Evolutionary conservation across 257 asterid species (phyloP), one percentile per base, ranked within the genome.

Genomic region (Cynanchum wilfordii): DNA sequence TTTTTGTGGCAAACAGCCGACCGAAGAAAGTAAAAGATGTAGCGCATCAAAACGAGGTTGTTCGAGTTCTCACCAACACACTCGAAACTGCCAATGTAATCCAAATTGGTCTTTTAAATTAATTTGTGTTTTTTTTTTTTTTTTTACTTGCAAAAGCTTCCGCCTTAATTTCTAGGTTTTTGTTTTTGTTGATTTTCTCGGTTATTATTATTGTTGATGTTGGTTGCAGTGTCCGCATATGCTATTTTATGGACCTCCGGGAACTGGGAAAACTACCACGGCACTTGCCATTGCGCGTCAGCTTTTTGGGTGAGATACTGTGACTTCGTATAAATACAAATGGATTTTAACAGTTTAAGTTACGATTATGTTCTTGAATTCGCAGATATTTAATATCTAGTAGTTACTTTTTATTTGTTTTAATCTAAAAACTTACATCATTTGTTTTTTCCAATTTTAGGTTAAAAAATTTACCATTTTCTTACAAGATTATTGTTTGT

Each of bases 191-290:
- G 27, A 16, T 2, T 49, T 66, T 75, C 20, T 10, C 52, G 15
- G 52, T 70, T 56, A 20, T 36, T 44, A 11, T 50, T 33, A 4
- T 19, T 7, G 29, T 55, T 24, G n/a, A 29, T 40, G 2, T 72
- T 67, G 42, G 44, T 71, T 73, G 47, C 51, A 94, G 97, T 94
- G 99, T 68, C 99, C 97, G 8, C 97, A 94, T 73, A 91, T 94
- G 99, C 82, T 94, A 20, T 94, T 94, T 84, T 94, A 94, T 79
- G 97, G 98, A 30, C 97, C 98, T 74, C 98, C 98, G 22, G 96
- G 98, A 38, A 94, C 98, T 33, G 98, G 97, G 10, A 94, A 93
- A 83, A 94, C 98, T 4, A 94, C 98, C 2, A 94, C 95, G 42
- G 98, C 98, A 24, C 90, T 94, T 19, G 98, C 98, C 30, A 89